These are phyloP conservation scores for Paecilomyces niveus DNA, from an alignment of 2,329 filamentous ascomycete species.

Conservation along the genomic window DNA sequence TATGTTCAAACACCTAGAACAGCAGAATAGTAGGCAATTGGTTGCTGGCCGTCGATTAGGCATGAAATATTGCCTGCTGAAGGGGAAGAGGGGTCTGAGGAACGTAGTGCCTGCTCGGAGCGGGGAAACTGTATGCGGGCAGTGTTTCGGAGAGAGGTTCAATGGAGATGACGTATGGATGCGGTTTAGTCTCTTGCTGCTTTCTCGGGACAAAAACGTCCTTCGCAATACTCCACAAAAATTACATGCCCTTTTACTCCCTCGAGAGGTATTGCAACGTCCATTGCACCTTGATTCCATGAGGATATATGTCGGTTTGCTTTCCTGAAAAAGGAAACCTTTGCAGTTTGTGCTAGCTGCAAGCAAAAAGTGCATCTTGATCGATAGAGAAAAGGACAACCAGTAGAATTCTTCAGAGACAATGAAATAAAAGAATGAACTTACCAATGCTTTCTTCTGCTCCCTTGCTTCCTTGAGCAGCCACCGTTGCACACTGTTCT, in stretches of 20 bases:
- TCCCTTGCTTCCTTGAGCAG: constrained; percentile 59
- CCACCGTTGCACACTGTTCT: constrained; percentile 66
- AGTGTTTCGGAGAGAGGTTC: constrained; percentile 1
- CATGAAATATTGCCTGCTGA: neutral
- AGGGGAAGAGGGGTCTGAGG: neutral
- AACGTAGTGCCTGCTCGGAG: neutral
- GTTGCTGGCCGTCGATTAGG: neutral
- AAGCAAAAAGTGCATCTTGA: neutral
- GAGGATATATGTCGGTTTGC: neutral
- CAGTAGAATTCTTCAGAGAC: neutral
- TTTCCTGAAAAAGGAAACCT: neutral
- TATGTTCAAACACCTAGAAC: neutral
- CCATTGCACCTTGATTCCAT: neutral
- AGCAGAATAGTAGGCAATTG: neutral
- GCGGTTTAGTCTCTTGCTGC: neutral
- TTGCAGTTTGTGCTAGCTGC: neutral
- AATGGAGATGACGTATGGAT: constrained; percentile 3
- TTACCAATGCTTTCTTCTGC: constrained; percentile 52
- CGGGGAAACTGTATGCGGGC: neutral
- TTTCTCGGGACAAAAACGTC: neutral
- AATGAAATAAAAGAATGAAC: constrained; percentile 15
- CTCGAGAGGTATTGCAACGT: neutral
- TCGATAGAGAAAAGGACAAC: neutral
- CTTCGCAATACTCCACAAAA: neutral
- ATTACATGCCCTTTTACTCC: neutral